Conservation (phyloP, 2,329 filamentous ascomycete species). For the Aureobasidium uvarum region DNA sequence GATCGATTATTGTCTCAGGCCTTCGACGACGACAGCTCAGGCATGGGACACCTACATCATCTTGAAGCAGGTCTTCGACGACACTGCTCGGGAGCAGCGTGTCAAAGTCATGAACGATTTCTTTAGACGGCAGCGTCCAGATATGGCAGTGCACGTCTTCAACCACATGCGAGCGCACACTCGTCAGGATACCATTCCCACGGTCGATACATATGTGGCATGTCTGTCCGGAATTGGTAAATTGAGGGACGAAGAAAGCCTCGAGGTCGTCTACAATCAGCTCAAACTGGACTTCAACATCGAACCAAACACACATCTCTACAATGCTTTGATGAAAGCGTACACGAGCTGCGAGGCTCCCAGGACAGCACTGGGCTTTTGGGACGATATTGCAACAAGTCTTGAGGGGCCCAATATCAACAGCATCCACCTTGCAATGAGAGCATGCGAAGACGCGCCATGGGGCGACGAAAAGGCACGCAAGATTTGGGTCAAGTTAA, state of each 20-base stretch:
- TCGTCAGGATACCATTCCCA: conserved; percentile 63
- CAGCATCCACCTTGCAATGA: conserved; percentile 77
- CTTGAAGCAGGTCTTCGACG: conserved; percentile 59
- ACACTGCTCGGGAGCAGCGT: conserved; percentile 63
- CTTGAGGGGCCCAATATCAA: conserved; percentile 83
- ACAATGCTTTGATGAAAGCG: conserved; percentile 84
- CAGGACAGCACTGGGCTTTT: conserved; percentile 70
- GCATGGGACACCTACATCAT: conserved; percentile 62
- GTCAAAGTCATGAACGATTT: conserved; percentile 77
- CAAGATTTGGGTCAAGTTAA: conserved; percentile 68
- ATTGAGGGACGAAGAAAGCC: conserved; percentile 51
- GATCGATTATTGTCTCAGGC: conserved; percentile 65
- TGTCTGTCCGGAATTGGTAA: conserved; percentile 69
- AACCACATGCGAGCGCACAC: conserved; percentile 86
- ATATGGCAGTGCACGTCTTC: conserved; percentile 85
- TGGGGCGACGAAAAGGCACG: conserved; percentile 48
- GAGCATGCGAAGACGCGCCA: conserved; percentile 65
- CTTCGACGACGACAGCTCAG: conserved; percentile 60
- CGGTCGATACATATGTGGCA: conserved; percentile 69
- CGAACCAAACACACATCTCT: conserved; percentile 70
- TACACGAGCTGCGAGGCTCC: conserved; percentile 69
- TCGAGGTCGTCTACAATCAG: conserved; percentile 84
- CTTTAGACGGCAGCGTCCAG: conserved; percentile 79
- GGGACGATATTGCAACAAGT: conserved; percentile 77
- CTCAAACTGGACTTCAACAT: conserved; percentile 87